These are phyloP conservation scores for Calonectria hongkongensis DNA, from an alignment of 2,329 filamentous ascomycete species.

Conservation along the genomic window DNA sequence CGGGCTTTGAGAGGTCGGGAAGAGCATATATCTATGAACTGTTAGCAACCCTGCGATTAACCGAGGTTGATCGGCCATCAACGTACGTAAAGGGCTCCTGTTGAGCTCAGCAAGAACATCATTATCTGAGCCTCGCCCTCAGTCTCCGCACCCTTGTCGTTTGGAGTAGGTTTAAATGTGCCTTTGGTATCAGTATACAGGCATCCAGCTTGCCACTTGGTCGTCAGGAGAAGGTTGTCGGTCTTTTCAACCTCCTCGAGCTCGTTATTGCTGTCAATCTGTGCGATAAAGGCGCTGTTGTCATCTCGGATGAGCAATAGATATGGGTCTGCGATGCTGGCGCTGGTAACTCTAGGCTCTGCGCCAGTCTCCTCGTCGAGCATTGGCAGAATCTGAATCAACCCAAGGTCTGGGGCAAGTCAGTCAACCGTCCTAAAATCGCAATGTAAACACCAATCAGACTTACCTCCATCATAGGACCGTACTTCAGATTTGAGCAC, in stretches of 20 bases:
- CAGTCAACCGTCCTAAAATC: conserved; percentile 34
- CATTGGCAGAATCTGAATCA: conserved; percentile 94
- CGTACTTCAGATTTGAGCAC: conserved; percentile 90
- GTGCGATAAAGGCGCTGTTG: conserved; percentile 84
- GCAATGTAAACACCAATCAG: conserved; percentile 60
- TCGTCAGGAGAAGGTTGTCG: conserved; percentile 72
- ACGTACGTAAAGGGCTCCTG: conserved; percentile 85
- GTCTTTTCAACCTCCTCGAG: conserved; percentile 86
- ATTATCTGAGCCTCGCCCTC: conserved; percentile 72
- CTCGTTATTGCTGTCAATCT: conserved; percentile 86
- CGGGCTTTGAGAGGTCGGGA: conserved; percentile 80
- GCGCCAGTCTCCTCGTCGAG: conserved; percentile 91
- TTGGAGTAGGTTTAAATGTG: conserved; percentile 68
- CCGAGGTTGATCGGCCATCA: conserved; percentile 1
- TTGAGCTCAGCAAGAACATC: conserved; percentile 84
- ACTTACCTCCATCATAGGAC: conserved; percentile 89
- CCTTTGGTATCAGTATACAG: conserved; percentile 83
- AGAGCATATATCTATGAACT: conserved; percentile 82
- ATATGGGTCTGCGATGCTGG: conserved; percentile 91
- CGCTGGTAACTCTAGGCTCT: conserved; percentile 85
- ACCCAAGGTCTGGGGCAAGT: conserved; percentile 80
- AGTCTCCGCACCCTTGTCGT: conserved; percentile 60
- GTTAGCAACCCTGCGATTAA: conserved; percentile 29
- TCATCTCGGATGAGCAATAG: conserved; percentile 90
- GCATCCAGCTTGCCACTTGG: conserved; percentile 88